These are phyloP conservation scores for Quercus agrifolia DNA, from an alignment of 306 rosid species.

Conservation along the genomic window DNA sequence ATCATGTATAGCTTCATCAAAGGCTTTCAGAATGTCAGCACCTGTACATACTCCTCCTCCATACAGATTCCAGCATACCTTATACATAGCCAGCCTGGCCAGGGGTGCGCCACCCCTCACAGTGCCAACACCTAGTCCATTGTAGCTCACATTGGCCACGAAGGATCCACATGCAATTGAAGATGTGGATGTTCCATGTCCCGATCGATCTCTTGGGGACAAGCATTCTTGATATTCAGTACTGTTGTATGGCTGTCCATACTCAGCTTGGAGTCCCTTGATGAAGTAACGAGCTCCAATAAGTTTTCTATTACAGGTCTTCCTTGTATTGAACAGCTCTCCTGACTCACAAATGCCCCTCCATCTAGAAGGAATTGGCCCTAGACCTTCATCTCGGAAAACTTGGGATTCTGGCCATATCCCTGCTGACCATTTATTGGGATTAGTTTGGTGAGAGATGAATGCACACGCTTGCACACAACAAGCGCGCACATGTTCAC, in stretches of 20 bases:
- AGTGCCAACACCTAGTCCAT: conserved; percentile 40
- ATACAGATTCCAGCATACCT: conserved; percentile 44
- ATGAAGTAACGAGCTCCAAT: conserved; percentile 56
- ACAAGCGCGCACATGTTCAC: not conserved
- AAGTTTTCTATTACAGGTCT: conserved; percentile 44
- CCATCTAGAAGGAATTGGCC: conserved; percentile 48
- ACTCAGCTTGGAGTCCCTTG: conserved; percentile 38
- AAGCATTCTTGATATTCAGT: conserved; percentile 19
- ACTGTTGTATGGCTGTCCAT: conserved; percentile 29
- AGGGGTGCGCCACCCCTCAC: conserved; percentile 50
- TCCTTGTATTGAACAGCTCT: conserved; percentile 31
- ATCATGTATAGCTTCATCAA: conserved; percentile 46
- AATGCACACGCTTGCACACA: not conserved
- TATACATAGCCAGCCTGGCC: conserved; percentile 46
- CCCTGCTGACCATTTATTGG: conserved; percentile 25
- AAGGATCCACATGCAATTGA: conserved; percentile 42
- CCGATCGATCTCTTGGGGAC: conserved; percentile 36
- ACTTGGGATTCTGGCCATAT: conserved; percentile 55
- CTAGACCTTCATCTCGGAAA: conserved; percentile 41
- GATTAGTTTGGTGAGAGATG: conserved; percentile 2
- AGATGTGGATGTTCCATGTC: conserved; percentile 54
- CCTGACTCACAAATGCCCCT: conserved; percentile 44
- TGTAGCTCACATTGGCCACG: conserved; percentile 33
- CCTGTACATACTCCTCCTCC: conserved; percentile 30
- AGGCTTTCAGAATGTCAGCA: conserved; percentile 45